Conservation (phyloP, 257 asterid genomes). For the Nicotiana knightiana region DNA sequence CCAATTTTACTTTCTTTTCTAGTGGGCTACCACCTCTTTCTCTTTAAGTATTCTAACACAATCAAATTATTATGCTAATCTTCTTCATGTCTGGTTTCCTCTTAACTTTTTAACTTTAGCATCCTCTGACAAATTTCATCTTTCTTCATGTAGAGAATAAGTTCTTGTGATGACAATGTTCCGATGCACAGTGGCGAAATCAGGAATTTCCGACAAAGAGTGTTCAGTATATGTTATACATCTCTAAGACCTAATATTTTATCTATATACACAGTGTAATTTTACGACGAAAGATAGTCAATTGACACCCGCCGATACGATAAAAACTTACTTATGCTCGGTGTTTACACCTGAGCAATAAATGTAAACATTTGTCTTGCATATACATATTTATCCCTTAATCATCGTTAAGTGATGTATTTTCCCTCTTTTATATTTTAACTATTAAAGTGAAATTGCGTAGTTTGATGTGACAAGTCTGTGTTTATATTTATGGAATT, state of each 20-base stretch:
- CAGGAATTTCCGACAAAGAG: not conserved
- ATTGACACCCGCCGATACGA: not conserved
- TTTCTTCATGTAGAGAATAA: not conserved
- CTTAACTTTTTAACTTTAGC: conserved; percentile 15
- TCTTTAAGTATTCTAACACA: conserved; percentile 36
- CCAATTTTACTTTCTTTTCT: conserved; percentile 14
- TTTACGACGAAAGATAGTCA: not conserved
- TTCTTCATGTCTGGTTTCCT: conserved; percentile 15
- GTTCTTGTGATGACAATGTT: not conserved
- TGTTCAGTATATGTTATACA: no score
- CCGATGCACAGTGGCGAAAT: not conserved
- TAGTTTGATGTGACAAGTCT: no score
- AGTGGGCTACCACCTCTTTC: conserved; percentile 58
- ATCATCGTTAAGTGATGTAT: no score
- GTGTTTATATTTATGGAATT: no score
- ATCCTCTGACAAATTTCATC: conserved; percentile 10
- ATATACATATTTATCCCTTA: no score
- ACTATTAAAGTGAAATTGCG: no score
- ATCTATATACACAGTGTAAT: not conserved
- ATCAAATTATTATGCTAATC: conserved; percentile 38
- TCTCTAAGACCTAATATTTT: no score
- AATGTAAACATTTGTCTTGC: no score
- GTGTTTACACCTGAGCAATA: no score
- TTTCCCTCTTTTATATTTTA: no score
- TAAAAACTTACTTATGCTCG: no score